These are phyloP conservation scores for Graphilbum fragrans DNA, from an alignment of 2,329 filamentous ascomycete genomes.

Conservation along the genomic window DNA sequence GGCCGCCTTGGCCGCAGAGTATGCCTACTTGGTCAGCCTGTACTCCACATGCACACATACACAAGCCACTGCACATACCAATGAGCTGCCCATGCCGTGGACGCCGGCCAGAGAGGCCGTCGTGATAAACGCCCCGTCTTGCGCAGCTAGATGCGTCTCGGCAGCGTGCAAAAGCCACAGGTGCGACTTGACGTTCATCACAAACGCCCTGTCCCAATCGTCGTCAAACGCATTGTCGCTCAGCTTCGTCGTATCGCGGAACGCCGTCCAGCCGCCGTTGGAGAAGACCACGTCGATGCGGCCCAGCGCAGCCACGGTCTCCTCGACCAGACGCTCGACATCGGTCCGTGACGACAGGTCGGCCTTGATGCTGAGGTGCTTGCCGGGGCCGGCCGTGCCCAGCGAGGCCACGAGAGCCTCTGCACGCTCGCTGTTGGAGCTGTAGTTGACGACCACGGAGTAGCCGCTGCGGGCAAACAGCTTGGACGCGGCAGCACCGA, in stretches of 20 bases:
- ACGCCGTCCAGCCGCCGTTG: conserved; percentile 51
- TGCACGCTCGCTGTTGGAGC: conserved; percentile 47
- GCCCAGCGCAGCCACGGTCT: conserved; percentile 48
- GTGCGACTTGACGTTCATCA: conserved; percentile 52
- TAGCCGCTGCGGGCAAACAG: conserved; percentile 57
- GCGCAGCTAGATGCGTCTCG: conserved; percentile 38
- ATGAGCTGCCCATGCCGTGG: conserved; percentile 47
- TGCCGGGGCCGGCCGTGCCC: conserved; percentile 16
- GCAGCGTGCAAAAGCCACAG: conserved; percentile 47
- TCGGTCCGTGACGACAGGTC: conserved; percentile 52
- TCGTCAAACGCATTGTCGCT: conserved; percentile 42
- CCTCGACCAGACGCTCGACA: conserved; percentile 44
- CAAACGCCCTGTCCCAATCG: conserved; percentile 47
- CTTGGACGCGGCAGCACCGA: conserved; percentile 56
- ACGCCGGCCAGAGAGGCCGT: conserved; percentile 55
- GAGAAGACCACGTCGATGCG: conserved; percentile 67
- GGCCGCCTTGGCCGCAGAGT: conserved; percentile 67
- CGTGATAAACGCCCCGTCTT: conserved; percentile 49
- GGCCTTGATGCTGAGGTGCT: conserved; percentile 48
- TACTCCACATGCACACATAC: conserved; percentile 13
- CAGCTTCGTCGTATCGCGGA: conserved; percentile 31
- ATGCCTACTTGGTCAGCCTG: conserved; percentile 35
- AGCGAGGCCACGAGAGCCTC: conserved; percentile 44
- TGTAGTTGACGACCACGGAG: conserved; percentile 65
- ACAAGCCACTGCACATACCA: conserved; percentile 18